Evolutionary conservation across 2,329 filamentous ascomycete species (phyloP).

Genomic region (Claviceps monticola): DNA sequence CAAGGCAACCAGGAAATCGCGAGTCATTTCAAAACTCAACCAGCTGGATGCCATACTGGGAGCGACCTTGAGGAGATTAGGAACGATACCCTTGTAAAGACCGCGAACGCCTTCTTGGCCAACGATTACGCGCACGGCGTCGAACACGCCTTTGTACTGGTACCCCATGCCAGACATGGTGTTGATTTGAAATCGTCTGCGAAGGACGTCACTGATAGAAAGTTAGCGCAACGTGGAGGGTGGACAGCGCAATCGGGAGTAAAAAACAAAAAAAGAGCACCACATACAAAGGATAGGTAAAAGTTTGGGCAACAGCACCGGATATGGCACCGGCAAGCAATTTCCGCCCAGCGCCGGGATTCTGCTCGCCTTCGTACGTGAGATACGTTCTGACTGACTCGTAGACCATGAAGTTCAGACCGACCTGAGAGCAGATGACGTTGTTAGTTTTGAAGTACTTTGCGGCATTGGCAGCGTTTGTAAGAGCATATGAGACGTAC

Average conservation of each 20-base stretch:
- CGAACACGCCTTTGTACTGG: conserved; percentile 75
- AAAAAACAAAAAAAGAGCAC: background rate
- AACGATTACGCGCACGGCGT: conserved; percentile 72
- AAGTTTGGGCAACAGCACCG: conserved; percentile 93
- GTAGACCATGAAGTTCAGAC: conserved; percentile 97
- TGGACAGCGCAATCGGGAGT: background rate
- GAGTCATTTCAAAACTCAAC: conserved; percentile 89
- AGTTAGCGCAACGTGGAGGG: conserved; percentile 8
- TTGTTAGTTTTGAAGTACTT: conserved; percentile 8
- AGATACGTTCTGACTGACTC: conserved; percentile 74
- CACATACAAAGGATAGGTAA: conserved; percentile 91
- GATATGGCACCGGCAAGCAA: conserved; percentile 82
- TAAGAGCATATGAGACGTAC: conserved; percentile 29
- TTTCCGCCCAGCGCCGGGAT: conserved; percentile 68
- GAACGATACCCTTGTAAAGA: conserved; percentile 90
- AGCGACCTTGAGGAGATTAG: conserved; percentile 91
- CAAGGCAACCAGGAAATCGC: conserved; percentile 66
- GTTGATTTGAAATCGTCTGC: conserved; percentile 93
- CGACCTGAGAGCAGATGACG: conserved; percentile 44
- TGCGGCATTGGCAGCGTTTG: background rate
- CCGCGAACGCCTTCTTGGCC: conserved; percentile 71
- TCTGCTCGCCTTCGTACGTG: conserved; percentile 75
- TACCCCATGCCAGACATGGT: conserved; percentile 99
- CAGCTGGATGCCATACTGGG: conserved; percentile 98
- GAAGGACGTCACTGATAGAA: conserved; percentile 62